These are phyloP conservation scores for Podospora bellae-mahoneyi DNA, from an alignment of 495 filamentous ascomycete species.

Conservation along the genomic window DNA sequence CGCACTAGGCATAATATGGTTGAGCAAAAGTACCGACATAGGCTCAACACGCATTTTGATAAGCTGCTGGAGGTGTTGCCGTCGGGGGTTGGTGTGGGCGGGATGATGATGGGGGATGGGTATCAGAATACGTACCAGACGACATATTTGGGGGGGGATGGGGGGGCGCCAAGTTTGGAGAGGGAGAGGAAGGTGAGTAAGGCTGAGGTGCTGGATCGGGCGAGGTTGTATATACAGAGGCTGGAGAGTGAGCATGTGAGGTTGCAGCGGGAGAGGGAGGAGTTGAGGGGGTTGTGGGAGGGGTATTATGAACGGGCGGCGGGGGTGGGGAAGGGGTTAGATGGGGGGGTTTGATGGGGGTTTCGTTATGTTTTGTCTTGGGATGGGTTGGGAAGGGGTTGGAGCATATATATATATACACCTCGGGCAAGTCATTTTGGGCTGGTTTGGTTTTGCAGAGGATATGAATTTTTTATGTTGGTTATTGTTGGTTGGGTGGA, in stretches of 20 bases:
- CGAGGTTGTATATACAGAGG: conserved; percentile 26
- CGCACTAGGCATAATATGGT: conserved; percentile 27
- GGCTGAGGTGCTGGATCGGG: conserved; percentile 33
- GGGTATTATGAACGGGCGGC: background rate
- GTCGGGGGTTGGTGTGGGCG: background rate
- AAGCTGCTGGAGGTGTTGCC: conserved; percentile 23
- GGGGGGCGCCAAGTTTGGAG: background rate
- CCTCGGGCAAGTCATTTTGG: too few species aligned
- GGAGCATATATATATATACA: too few species aligned
- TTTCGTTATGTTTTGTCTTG: background rate
- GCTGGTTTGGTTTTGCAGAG: background rate
- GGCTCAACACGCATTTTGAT: conserved; percentile 29
- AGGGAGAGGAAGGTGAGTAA: conserved; percentile 28
- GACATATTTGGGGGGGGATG: background rate
- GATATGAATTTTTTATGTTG: too few species aligned
- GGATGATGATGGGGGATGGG: background rate
- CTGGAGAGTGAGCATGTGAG: conserved; percentile 20
- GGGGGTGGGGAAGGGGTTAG: background rate
- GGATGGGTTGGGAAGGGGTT: too few species aligned
- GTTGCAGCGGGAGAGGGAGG: conserved; percentile 18
- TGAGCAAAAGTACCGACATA: conserved; percentile 31
- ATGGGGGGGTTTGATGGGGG: background rate
- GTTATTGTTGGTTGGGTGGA: too few species aligned
- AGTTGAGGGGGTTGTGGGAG: conserved; percentile 17
- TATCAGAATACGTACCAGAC: too few species aligned